Base-by-base conservation (phyloP, 2,329 filamentous ascomycete genomes). In the Fusarium marasasianum region DNA sequence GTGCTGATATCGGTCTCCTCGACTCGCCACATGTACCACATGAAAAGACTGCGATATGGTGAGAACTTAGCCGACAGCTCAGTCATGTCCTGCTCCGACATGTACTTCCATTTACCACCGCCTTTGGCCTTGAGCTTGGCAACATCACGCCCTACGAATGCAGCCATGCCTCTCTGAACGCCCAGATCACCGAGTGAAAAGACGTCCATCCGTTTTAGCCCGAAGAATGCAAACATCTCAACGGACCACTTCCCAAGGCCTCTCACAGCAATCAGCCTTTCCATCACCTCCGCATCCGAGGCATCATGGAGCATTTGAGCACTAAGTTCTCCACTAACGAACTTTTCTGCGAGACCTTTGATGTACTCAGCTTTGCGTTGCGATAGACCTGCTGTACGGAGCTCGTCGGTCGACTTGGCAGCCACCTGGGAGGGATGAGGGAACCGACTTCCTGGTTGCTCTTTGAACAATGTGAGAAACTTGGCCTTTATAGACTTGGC, bases 1-100 rank as follows among this genome's bases (percentile, higher is more conserved):
- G 88, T 88, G 71, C 87, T 90, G 33, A 95, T 84, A 81, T 97
- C 93, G 8, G 94, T 94, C 79, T 94, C 91, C 80, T 92, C 93
- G 17, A 96, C 91, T 67, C 92, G 87, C 95, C 96, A 98, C 93
- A 98, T 97, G 81, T 97, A 97, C 95, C 95, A 98, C 95, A 98
- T 98, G 79, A 98, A 98, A 48, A 98, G 81, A 77, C 92, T 96
- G 79, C 95, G 92, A 83, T 97, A 98, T 8, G 96, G 96, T 66
- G 89, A 88, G 82, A 97, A 99, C 79, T 87, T 90, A 65, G 92
- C 93, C 18, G 94, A 91, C 73, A 94, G 87, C 74, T 95, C 93
- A 69, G 92, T 81, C 96, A 99, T 98, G 69, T 98, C 96, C 80
- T 91, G 89, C 84, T 98, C 96, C 41, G 88, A 89, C 95, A 98